Base-by-base conservation (phyloP, 2,329 filamentous ascomycete species). In the Zalaria obscura region DNA sequence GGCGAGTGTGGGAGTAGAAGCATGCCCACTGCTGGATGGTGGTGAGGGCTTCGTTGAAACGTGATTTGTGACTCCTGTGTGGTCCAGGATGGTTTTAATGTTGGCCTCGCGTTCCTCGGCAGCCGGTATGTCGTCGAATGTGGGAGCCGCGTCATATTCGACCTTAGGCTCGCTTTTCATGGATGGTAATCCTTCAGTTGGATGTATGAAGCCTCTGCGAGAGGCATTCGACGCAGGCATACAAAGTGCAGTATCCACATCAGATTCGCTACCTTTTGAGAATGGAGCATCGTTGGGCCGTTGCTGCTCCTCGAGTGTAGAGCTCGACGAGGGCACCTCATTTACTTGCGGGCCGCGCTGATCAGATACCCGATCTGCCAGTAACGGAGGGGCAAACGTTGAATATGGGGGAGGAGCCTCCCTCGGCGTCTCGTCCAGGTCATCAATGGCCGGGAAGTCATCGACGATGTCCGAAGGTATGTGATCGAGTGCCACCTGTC, bases 381-480 rank as follows among this genome's bases (percentile, higher is more conserved):
- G 36, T 9, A 32, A 37, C 26, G 11, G 42, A 9, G 52, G 56
- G n/a, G 57, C 55, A 26, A 64, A 54, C 0, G 63, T 67, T 2
- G 66, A 69, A 45, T 69, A 70, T 4, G 67, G 67, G 9, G 59
- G 60, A 29, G 59, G 59, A 27, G 59, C 57, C 10, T 52, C 56
- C 9, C 40, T 42, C 7, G 50, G 49, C 8, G 49, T 48, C 8
- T 51, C 49, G 27, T 50, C 58, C 45, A 55, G 35, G n/a, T 57
- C 56, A 36, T 67, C 63, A 32, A 68, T 65, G 18, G 59, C 50
- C 4, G 54, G 50, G 43, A 65, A 65, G 2, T 58, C 59, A 28
- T 39, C 39, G 5, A 36, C 39, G 25, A 33, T 35, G 5, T 27
- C 26, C n/a, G 34, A 35, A 32, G 26, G 40, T 10, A 27, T 41